Evolutionary conservation across 495 filamentous ascomycete genomes (phyloP), one percentile per base, ranked within the genome.

Genomic region (Ascodesmis nigricans): DNA sequence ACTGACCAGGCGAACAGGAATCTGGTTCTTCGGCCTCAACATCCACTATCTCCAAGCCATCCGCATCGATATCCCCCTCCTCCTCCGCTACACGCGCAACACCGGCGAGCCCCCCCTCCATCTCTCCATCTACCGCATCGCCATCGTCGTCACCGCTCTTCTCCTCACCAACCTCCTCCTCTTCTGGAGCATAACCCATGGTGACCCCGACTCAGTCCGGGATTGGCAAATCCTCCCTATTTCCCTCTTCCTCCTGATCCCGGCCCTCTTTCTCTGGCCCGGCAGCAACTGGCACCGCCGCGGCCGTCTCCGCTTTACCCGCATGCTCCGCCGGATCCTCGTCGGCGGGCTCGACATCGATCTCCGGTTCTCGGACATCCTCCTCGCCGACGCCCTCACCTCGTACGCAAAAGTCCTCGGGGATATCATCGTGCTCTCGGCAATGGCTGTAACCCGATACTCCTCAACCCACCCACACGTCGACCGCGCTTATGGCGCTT

Each of bases 341-440:
- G 34, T 50, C 14, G 49, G 49, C 10, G 49, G 49, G 4, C 32
- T 52, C 22, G 48, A 52, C 35, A 29, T 32, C 4, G 49, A 52
- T 25, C 16, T 48, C 10, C 44, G 49, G 36, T 97, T 97, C 46
- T 81, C 78, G 26, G 87, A 97, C 50, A 73, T 95, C 36, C 58
- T 97, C 25, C 63, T 95, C n/a, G 82, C 87, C 5, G 87, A 97
- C 63, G 83, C 75, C 21, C 57, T 97, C 39, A 97, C 87, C 5
- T 84, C 76, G 43, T 97, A 95, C 53, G 73, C 87, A 27, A 91
- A 82, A 46, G 71, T 92, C 17, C 59, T 93, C 1, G 83, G 71
- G 3, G 90, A 95, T 53, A 56, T 92, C n/a, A 87, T 75, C 51
- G 70, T 92, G 31, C 69, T 72, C 20, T 57, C 77, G 26, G 93